A percentile compares a stretch with the other conserved stretches of the same genome.
Evolutionary conservation across 306 rosid genomes (phyloP).

Genomic region (Rosa persica): DNA sequence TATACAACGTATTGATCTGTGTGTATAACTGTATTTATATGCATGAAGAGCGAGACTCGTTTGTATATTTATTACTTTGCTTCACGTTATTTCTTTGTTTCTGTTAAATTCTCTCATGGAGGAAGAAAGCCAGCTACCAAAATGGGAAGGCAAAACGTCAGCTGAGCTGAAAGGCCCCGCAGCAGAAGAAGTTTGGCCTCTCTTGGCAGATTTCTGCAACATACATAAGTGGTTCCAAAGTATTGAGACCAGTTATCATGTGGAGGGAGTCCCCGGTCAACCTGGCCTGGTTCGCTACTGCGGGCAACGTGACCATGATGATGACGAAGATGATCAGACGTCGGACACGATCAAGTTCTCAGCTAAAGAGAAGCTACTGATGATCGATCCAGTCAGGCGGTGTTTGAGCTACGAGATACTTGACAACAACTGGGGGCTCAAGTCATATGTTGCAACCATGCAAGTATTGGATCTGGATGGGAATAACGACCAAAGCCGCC

Average conservation of each 20-base stretch:
- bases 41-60: neutral
- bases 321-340: neutral
- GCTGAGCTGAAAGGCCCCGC: conserved; percentile 15
- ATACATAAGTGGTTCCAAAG: conserved; percentile 39
- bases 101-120: neutral
- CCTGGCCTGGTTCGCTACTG: conserved; percentile 55
- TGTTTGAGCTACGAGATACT: conserved; percentile 43
- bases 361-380: conserved; percentile 55
- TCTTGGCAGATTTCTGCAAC: conserved; percentile 56
- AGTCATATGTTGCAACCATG: conserved; percentile 42
- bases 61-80: neutral
- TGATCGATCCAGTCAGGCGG: conserved; percentile 41
- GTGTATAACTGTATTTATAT: neutral
- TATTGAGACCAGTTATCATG: conserved; percentile 39
- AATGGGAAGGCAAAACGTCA: conserved; percentile 37
- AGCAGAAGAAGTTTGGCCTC: conserved; percentile 35
- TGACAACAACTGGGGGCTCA: conserved; percentile 52
- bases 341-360: conserved; percentile 27
- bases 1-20: neutral
- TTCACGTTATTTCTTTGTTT: neutral
- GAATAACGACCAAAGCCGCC: neutral
- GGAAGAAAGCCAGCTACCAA: neutral
- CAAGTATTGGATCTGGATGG: conserved; percentile 21
- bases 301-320: neutral
- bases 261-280: conserved; percentile 42